Base-by-base conservation (phyloP, 2,329 filamentous ascomycete species). In the Aspergillus tamarii region DNA sequence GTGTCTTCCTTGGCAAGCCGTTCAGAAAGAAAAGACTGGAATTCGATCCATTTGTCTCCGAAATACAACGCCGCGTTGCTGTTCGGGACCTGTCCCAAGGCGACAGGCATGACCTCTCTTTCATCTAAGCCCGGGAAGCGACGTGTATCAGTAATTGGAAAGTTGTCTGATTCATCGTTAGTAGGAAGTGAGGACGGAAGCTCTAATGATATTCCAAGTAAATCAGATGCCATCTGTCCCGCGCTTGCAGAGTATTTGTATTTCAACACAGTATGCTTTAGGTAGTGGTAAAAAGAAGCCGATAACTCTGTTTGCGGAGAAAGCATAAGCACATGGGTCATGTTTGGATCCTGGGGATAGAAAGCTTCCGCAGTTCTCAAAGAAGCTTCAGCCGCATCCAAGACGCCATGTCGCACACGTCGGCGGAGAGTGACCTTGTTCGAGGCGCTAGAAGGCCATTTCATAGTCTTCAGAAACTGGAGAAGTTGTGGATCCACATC, bases 21-120 rank as follows among this genome's bases (percentile, higher is more conserved):
- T 55, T 86, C 84, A 12, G 90, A 87, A 2, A 96, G 84, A 70
- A 96, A 95, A 12, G 88, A 86, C 74, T 97, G 93, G 11, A 97
- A 84, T 69, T 96, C 92, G 14, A 87, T 81, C 95, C 95, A 99
- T 73, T 90, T 93, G 55, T 93, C 87, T 50, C 94, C 93, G 61
- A 95, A 88, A 74, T 94, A 90, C 11, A 99, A 83, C 12, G 89
- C 87, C 0, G 94, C 94, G 67, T 95, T 91, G 72, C 90, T 92
- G 67, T 89, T 91, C 6, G 94, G 94, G 2, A 89, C 88, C 77
- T 97, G 91, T 89, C 93, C 97, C 10, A 96, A 81, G 72, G 96
- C 96, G 0, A 91, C 84, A 0, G 86, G 84, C 10, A 75, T 59
- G 6, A 79, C 57, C 6, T 76, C 71, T 32, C 77, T 70, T 11